phyloP scores from a whole-genome alignment of 202 grass and related monocot species.

The Zizania palustris region DNA sequence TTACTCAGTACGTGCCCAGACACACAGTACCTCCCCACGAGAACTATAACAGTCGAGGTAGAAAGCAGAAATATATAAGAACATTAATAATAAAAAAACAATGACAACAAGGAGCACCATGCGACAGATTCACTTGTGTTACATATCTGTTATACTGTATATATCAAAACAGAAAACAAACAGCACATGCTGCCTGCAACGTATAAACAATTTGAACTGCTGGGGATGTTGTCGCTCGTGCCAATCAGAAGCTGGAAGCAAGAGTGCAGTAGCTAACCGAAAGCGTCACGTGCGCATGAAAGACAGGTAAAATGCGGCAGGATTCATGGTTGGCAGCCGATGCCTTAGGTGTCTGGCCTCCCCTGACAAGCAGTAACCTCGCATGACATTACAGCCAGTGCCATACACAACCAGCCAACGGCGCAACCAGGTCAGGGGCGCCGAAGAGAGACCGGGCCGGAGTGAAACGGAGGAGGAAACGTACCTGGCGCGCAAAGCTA shows the following conservation, averaged over 20 bases:
- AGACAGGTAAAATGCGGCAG: background rate
- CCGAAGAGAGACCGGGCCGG: background rate
- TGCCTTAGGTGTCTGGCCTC: too few relatives aligned
- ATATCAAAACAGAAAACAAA: background rate
- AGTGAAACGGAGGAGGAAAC: constrained; percentile 11
- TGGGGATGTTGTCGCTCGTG: background rate
- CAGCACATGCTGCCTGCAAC: background rate
- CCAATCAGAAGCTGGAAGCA: too few relatives aligned
- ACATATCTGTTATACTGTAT: background rate
- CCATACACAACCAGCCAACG: background rate
- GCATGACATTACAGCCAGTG: background rate
- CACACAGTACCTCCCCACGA: background rate
- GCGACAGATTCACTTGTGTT: background rate
- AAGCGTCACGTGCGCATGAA: background rate
- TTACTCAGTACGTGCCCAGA: background rate
- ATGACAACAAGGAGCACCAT: background rate
- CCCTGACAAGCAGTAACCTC: background rate
- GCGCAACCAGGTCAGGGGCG: background rate
- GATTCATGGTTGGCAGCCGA: too few relatives aligned
- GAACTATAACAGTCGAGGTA: background rate
- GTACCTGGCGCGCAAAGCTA: constrained; percentile 46
- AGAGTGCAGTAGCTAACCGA: background rate
- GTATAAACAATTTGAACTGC: background rate
- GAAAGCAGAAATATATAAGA: constrained; percentile 4
- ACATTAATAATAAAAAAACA: background rate